Base-by-base conservation (phyloP, 2,329 filamentous ascomycete genomes). In the Alternaria brassicicola region DNA sequence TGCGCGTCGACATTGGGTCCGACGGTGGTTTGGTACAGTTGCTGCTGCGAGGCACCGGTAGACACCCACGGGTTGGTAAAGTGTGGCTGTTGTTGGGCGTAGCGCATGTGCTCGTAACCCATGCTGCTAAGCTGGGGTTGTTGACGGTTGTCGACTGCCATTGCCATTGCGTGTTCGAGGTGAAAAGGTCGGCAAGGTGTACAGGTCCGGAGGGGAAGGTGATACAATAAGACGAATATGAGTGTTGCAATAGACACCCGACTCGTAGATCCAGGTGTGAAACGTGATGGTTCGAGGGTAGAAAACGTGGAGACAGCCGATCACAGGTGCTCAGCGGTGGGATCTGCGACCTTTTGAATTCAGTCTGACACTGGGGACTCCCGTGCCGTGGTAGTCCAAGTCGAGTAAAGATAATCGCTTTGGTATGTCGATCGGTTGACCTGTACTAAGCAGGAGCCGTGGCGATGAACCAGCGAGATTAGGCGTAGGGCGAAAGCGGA, bases 61-160 rank as follows among this genome's bases (percentile, higher is more conserved):
- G 91, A 85, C 46, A 83, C 83, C 93, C 93, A 97, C 39, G 93
- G 93, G 78, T 97, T 95, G 72, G 90, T 93, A 82, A 97, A 97
- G 65, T 95, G 90, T 65, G 90, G 87, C 64, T 67, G 66, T 67
- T 79, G 77, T 59, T 47, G 43, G 8, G 82, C 79, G 79, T 91
- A 92, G 69, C 90, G 88, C 84, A 93, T 88, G 77, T 87, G 84
- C 78, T 94, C 91, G 83, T 94, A 95, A 78, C 87, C 88, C 82
- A 96, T 85, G 61, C 73, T 80, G 76, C 85, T 86, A 86, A 91
- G 81, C 88, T 78, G 78, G 65, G 75, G 67, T 68, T 83, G 91
- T 81, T 94, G 92, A 79, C 93, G 91, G 74, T 88, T 88, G 82
- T 97, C 92, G 83, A 97, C 87, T 79, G 93, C 91, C 92, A 97